These are phyloP conservation scores for Stropharia rugosoannulata DNA, from an alignment of 768 basidiomycete genomes.

Conservation along the genomic window DNA sequence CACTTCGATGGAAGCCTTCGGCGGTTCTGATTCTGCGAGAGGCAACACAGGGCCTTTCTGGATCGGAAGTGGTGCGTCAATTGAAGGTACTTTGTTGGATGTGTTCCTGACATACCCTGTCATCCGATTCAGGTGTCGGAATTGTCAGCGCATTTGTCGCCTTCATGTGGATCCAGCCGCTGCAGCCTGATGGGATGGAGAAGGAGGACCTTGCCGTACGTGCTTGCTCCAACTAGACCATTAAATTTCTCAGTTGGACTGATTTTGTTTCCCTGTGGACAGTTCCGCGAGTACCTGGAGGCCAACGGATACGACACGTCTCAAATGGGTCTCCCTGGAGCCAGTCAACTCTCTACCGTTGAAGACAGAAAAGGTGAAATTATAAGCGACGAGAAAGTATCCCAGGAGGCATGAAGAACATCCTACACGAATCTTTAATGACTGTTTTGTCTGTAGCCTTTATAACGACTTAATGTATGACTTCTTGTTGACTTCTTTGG, in stretches of 20 bases:
- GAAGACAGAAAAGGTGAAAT: not conserved
- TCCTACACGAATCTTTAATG: not conserved
- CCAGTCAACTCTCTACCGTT: not conserved
- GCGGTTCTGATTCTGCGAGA: slow-evolving; percentile 44
- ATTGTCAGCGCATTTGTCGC: not conserved
- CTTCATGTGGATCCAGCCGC: not conserved
- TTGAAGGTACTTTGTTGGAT: not conserved
- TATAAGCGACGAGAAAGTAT: not conserved
- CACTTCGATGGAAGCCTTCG: slow-evolving; percentile 51
- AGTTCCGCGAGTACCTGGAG: slow-evolving; percentile 11
- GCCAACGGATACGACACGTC: slow-evolving; percentile 8
- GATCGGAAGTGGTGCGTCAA: slow-evolving; percentile 64
- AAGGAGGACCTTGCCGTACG: not conserved
- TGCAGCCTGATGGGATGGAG: slow-evolving; percentile 1
- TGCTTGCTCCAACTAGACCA: not conserved
- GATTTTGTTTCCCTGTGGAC: not conserved
- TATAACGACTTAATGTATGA: no score
- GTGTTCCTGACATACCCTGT: not conserved
- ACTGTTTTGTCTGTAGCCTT: no score
- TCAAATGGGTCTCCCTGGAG: slow-evolving; percentile 2
- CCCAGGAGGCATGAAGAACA: not conserved
- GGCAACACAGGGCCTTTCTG: slow-evolving; percentile 88
- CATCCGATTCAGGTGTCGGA: not conserved
- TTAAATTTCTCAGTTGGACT: not conserved
- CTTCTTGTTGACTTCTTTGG: no score